Evolutionary conservation across 805 yeast species (phyloP).

Genomic region (Wickerhamiella dianesei): DNA sequence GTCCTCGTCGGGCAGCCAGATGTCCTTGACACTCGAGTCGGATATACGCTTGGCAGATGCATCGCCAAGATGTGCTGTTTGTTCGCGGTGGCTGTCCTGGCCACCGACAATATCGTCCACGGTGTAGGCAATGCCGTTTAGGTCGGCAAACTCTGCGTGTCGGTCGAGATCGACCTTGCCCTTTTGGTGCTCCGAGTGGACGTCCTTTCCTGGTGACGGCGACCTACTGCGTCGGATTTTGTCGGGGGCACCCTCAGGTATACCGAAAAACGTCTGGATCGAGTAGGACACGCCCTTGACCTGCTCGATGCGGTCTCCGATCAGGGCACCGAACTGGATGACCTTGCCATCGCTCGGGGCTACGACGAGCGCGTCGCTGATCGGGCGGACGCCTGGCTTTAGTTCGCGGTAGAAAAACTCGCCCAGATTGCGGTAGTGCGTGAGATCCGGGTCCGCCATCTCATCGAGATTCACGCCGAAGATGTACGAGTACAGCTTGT

Average conservation of each 20-base stretch:
- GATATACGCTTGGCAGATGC: conserved; percentile 27
- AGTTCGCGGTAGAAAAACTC: conserved; percentile 84
- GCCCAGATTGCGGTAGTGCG: conserved; percentile 61
- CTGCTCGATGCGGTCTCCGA: conserved; percentile 70
- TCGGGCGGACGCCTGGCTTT: conserved; percentile 64
- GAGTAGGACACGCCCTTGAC: conserved; percentile 94
- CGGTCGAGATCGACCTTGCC: conserved; percentile 31
- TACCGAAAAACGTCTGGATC: conserved; percentile 73
- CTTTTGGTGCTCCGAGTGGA: neutral
- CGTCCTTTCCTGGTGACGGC: conserved; percentile 2
- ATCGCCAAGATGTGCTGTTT: conserved; percentile 46
- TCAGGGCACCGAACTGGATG: conserved; percentile 66
- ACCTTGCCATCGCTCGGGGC: conserved; percentile 93
- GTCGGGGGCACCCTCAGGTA: conserved; percentile 13
- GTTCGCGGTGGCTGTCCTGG: conserved; percentile 20
- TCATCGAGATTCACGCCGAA: conserved; percentile 88
- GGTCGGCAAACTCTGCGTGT: conserved; percentile 62
- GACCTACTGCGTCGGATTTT: neutral
- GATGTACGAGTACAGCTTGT: conserved; percentile 54
- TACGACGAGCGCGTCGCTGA: conserved; percentile 52
- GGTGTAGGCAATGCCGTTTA: conserved; percentile 61
- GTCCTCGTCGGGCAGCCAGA: conserved; percentile 16
- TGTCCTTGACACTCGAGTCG: neutral
- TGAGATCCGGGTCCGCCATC: conserved; percentile 69
- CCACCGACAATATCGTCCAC: conserved; percentile 53